Evolutionary conservation across 441 rosid genomes (phyloP), one percentile per base, ranked within the genome.

Genomic region (Adansonia madagascariensis): DNA sequence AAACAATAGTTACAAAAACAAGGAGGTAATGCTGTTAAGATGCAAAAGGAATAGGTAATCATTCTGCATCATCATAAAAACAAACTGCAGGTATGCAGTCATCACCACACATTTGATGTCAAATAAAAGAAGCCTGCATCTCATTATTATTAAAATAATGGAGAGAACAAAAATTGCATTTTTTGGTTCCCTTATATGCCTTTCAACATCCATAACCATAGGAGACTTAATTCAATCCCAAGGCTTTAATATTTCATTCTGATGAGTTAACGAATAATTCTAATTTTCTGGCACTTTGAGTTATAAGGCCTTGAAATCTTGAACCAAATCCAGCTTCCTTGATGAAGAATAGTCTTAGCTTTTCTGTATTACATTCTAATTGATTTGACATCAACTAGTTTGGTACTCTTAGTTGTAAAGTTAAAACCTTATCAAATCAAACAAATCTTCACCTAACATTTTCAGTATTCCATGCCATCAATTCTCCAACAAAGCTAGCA

Each of bases 1-100:
- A 79, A 82, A 84, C 49, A 67, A 85, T 46, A 56, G 56, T 64
- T 64, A 74, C 6, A 75, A 18, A 24, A 20, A 61, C 24, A 27
- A 75, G n/a, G n/a, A 55, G 52, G 56, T 20, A 1, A 15, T 72
- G 55, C 73, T 43, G 9, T 24, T 67, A 24, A 43, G 49, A 15
- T 24, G 72, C 73, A 17, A 56, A 73, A 60, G 73, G 14, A 52
- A 67, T 49, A n/a, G 18, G 49, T 43, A 69, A 70, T 57, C 18
- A n/a, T 52, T 41, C 50, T 3, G 81, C 60, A 46, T 5, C 3
- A 56, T 56, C 22, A 59, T 77, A 59, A 62, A 27, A 5, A 75
- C 59, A 76, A 44, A 60, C 55, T 20, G 68, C 60, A 35, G 24
- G 35, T 49, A 8, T 62, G 4, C 65, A 59, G 55, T 22, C 56